Evolutionary conservation across 2,329 filamentous ascomycete species (phyloP).

Genomic region (Xylariaceae sp.): DNA sequence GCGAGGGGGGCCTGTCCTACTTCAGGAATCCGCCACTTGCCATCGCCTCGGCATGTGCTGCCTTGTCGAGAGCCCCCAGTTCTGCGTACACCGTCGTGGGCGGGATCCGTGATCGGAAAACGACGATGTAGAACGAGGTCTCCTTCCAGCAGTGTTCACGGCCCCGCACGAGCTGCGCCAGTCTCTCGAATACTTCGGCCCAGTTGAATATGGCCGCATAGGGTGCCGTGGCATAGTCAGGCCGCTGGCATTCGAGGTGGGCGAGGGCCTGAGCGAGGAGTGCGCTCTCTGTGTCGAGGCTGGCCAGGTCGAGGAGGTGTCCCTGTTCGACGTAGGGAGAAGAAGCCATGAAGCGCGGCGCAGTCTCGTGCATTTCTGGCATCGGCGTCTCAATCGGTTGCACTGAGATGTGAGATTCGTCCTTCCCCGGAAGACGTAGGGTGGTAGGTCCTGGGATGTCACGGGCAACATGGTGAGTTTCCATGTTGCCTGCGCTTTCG

Average conservation of each 20-base stretch:
- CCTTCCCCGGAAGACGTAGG: too few species aligned
- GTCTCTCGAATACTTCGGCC: slow-evolving; percentile 49
- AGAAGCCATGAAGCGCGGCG: slow-evolving; percentile 54
- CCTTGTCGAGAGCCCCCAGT: slow-evolving; percentile 66
- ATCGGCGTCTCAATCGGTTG: slow-evolving; percentile 5
- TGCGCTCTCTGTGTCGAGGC: slow-evolving; percentile 56
- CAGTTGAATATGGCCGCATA: slow-evolving; percentile 77
- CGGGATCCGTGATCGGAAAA: slow-evolving; percentile 69
- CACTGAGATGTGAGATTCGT: slow-evolving; percentile 7
- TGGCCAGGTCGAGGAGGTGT: slow-evolving; percentile 67
- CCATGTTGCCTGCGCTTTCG: too few species aligned
- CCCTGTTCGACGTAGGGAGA: slow-evolving; percentile 68
- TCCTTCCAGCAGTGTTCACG: slow-evolving; percentile 49
- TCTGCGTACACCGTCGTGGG: slow-evolving; percentile 58
- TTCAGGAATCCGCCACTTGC: slow-evolving; percentile 76
- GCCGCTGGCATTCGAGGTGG: slow-evolving; percentile 50
- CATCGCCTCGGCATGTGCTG: slow-evolving; percentile 73
- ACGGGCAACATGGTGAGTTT: too few species aligned
- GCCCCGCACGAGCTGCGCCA: slow-evolving; percentile 43
- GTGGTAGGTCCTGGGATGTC: too few species aligned
- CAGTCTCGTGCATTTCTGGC: slow-evolving; percentile 9
- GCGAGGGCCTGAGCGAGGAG: slow-evolving; percentile 67
- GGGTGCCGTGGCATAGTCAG: slow-evolving; percentile 68
- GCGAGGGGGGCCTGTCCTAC: slow-evolving; percentile 29
- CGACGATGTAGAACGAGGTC: slow-evolving; percentile 72